Base-by-base conservation (phyloP, 2,329 filamentous ascomycete species). In the Colletotrichum sp. region DNA sequence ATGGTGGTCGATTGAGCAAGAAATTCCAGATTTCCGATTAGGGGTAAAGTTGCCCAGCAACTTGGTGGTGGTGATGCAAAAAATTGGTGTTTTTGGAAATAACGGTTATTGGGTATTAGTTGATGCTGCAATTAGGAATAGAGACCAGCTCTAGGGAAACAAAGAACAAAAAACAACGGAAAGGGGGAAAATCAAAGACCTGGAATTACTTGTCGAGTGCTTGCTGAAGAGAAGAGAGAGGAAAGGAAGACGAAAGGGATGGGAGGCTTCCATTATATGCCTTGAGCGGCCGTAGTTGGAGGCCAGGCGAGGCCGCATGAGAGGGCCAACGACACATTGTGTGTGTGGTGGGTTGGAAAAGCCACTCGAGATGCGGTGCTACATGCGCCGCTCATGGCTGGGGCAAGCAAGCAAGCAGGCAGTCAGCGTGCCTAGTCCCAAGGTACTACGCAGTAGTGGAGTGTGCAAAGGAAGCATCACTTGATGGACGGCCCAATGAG, bases 141-240 rank as follows among this genome's bases (percentile, higher is more conserved):
- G 90, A 91, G 90, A 87, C 89, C 89, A 87, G 90, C 90, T 90
- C 89, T 86, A 85, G 71, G 80, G 78, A 80, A 84, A 79, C 80
- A 80, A 83, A 83, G 83, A 84, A 81, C 80, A 84, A 84, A 81
- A 84, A 85, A 84, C 82, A 82, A 78, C 77, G 80, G 78, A 80
- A 83, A 81, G 82, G 81, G 79, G 79, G 80, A 85, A 82, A 89
- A 91, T 88, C 85, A 86, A 88, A 87, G 85, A 85, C 88, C 86
- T 85, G 86, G 87, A 87, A 89, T 88, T 88, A 83, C 85, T 84
- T 81, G 82, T 87, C 89, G 85, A 88, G 82, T 87, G 88, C 92
- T 94, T 94, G 93, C 92, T 93, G 89, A 89, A 89, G 92, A 91
- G 81, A 81, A 82, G 82, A 86, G 86, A 84, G 87, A 87, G 83